Percentiles rank a stretch among this genome's conserved stretches.
phyloP scores from a whole-genome alignment of 345 rosid genomes.

The Aegle marmelos region DNA sequence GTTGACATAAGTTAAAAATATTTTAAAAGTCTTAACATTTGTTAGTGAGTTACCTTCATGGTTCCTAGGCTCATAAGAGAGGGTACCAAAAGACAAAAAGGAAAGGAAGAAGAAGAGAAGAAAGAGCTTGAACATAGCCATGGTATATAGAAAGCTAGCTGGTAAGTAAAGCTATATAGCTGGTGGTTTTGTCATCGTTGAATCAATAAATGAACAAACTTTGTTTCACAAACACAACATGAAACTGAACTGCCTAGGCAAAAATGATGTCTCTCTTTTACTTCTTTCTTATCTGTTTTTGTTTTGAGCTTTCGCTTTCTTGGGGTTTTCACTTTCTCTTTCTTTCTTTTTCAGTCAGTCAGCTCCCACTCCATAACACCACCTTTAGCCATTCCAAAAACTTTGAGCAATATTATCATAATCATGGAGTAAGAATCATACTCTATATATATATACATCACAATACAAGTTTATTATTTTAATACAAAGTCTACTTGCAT shows the following conservation, averaged over 20 bases:
- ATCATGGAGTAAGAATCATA: not conserved
- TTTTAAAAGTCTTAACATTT: not conserved
- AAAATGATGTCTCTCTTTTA: not conserved
- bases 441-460: not conserved
- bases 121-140: constrained; percentile 28
- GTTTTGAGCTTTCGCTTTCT: constrained; percentile 20
- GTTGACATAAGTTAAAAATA: not conserved
- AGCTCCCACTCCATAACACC: constrained; percentile 14
- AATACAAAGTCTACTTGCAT: not conserved
- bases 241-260: constrained; percentile 19
- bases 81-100: constrained; percentile 25
- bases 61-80: constrained; percentile 73
- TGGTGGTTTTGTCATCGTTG: not conserved
- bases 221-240: constrained; percentile 5
- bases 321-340: constrained; percentile 28
- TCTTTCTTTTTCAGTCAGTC: constrained; percentile 28
- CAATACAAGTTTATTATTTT: too few species aligned
- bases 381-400: constrained; percentile 16
- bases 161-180: not conserved
- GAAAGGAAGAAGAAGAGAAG: constrained; percentile 22
- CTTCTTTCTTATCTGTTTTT: not conserved
- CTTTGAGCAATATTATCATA: constrained; percentile 1
- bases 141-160: constrained; percentile 20
- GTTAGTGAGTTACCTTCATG: constrained; percentile 62
- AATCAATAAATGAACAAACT: not conserved